These are phyloP conservation scores for Macrophomina tecta DNA, from an alignment of 2,329 filamentous ascomycete species.

Conservation along the genomic window DNA sequence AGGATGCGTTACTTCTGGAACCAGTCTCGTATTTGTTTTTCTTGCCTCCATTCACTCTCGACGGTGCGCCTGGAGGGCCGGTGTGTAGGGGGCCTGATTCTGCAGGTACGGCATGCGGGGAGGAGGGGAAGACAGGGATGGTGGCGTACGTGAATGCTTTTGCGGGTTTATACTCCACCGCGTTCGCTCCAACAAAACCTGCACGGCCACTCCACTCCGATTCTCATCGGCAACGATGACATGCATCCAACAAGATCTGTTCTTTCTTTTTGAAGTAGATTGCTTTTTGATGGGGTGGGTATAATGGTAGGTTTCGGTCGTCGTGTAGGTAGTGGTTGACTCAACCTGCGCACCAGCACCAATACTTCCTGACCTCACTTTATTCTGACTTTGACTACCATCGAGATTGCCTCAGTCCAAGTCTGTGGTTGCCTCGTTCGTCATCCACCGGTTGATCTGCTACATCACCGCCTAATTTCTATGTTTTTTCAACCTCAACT, in stretches of 20 bases:
- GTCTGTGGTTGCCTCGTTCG: background rate
- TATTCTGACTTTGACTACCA: background rate
- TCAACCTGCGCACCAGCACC: background rate
- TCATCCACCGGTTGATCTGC: too few species aligned
- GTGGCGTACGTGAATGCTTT: slow-evolving; percentile 5
- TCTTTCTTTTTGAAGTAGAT: slow-evolving; percentile 20
- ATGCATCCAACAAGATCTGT: slow-evolving; percentile 15
- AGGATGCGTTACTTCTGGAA: too few species aligned
- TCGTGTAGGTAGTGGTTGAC: background rate
- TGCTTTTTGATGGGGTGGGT: background rate
- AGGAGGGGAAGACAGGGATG: slow-evolving; percentile 16
- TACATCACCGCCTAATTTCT: background rate
- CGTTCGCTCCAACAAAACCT: background rate
- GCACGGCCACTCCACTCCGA: slow-evolving; percentile 11
- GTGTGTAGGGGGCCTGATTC: slow-evolving; percentile 7
- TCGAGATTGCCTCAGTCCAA: background rate
- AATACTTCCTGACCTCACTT: slow-evolving; percentile 4
- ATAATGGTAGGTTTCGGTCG: slow-evolving; percentile 7
- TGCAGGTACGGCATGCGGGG: slow-evolving; percentile 23
- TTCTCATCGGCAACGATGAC: slow-evolving; percentile 12
- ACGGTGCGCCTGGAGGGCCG: slow-evolving; percentile 2
- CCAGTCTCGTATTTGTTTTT: slow-evolving; percentile 16
- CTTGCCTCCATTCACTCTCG: background rate
- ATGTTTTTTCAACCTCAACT: slow-evolving; percentile 19
- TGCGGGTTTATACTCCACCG: slow-evolving; percentile 17